Percentiles rank a stretch among this genome's conserved stretches.
These are phyloP conservation scores for Murraya paniculata DNA, from an alignment of 345 rosid genomes.

Conservation along the genomic window DNA sequence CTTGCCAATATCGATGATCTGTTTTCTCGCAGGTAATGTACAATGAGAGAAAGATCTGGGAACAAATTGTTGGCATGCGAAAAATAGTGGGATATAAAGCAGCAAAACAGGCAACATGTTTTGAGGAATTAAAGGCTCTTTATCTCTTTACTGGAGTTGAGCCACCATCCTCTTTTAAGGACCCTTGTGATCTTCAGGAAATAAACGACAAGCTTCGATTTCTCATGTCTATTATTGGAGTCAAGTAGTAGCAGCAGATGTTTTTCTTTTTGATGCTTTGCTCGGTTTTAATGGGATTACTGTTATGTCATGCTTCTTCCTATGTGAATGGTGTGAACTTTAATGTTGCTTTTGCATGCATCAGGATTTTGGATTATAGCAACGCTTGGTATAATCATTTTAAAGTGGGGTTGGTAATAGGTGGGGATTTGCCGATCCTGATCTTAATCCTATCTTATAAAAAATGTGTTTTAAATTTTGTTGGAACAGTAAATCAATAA, in stretches of 20 bases:
- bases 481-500: too few relatives aligned
- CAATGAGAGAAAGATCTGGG: slow-evolving; percentile 56
- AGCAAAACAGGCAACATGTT: slow-evolving; percentile 31
- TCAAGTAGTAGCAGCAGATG: slow-evolving; percentile 41
- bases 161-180: slow-evolving; percentile 47
- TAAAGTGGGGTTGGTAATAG: too few relatives aligned
- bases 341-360: too few relatives aligned
- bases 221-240: slow-evolving; percentile 74
- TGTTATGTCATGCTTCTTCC: too few relatives aligned
- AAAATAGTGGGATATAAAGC: slow-evolving; percentile 58
- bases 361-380: too few relatives aligned
- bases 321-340: too few relatives aligned
- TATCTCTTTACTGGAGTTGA: slow-evolving; percentile 67
- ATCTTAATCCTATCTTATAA: too few relatives aligned
- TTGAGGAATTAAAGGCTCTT: slow-evolving; percentile 66
- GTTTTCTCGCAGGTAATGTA: slow-evolving; percentile 25
- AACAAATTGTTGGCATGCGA: slow-evolving; percentile 49
- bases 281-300: too few relatives aligned
- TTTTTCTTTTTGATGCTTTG: not conserved
- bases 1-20: too few relatives aligned
- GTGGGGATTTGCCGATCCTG: too few relatives aligned
- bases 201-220: slow-evolving; percentile 45
- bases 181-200: slow-evolving; percentile 44
- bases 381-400: too few relatives aligned
- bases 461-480: too few relatives aligned